Base-by-base conservation (phyloP, 371 early-diverging fungal species). In the Thermomucor indicae-seudaticae region DNA sequence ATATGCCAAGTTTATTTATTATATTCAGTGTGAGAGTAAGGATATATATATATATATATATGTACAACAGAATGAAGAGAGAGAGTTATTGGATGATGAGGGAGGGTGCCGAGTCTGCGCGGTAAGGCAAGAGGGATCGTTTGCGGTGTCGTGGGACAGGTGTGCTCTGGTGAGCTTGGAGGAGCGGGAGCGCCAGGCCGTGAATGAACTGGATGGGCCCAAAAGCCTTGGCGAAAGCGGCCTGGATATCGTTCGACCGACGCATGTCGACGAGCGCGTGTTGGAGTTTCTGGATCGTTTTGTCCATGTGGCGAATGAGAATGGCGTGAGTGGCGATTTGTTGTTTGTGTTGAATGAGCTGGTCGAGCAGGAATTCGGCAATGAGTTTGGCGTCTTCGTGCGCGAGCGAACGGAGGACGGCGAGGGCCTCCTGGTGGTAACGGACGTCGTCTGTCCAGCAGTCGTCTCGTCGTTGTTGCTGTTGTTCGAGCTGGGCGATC, bases 341-440 rank as follows among this genome's bases (percentile, higher is more conserved):
- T 12, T 52, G 46, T 32, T 56, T 59, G 4, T 67, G 34, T 4
- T 60, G 55, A 29, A 67, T 47, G 11, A 67, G 27, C n/a, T 71
- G 64, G 31, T 71, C 62, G 16, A 67, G 22, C 5, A 71, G 24
- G 0, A 58, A 49, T 37, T 71, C 72, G 8, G 68, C 53, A 2
- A 67, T 40, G 8, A 64, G 37, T 2, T 56, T 34, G 1, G 68
- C 58, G 39, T 71, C 72, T 32, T 67, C 68, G 1, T 48, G 55
- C 8, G 62, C 68, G 4, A 71, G 43, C 1, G 60, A 53, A 19
- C 63, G 57, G 1, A 71, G 42, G 2, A 71, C 34, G 0, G 72
- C 61, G 12, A 60, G 44, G 0, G 68, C 62, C 2, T 62, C 56
- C 47, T 71, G 65, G n/a, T n/a, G n/a, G 49, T 65, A 62, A 5